Base-by-base conservation (phyloP, 2,329 filamentous ascomycete genomes). In the Byssothecium circinans region DNA sequence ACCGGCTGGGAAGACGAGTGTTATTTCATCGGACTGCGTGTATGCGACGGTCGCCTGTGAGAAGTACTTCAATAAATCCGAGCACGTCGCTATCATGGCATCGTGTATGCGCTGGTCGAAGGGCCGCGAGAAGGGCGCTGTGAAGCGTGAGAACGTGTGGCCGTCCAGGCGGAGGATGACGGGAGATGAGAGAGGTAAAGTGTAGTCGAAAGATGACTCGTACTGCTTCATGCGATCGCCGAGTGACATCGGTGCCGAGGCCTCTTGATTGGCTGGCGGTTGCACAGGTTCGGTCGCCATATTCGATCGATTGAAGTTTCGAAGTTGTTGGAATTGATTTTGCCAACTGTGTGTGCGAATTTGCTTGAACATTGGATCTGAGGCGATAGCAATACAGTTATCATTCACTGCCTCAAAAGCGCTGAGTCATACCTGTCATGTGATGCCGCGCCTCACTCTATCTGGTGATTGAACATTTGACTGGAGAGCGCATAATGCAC, bases 11-110 rank as follows among this genome's bases (percentile, higher is more conserved):
- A 67, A 68, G 11, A 67, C 52, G 1, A 68, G 49, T 1, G 65
- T 68, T 36, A 68, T 67, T 18, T 68, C 65, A 32, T 68, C 64
- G 15, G 63, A 67, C 36, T 68, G 65, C 33, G 64, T 67, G 46
- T 68, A 68, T 6, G 62, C 64, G 15, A 67, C 52, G 12, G 58
- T 67, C 2, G 63, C 65, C 18, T 52, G 47, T 0, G 57, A 49
- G 45, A 68, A 66, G 52, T 57, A 68, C 15, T 49, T 43, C 4
- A 68, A 57, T 2, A 68, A 45, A 34, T 63, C 59, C 32, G 49
- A 46, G 50, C 59, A 61, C 6, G 60, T 59, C 18, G 55, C 25
- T 27, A 58, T 48, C 63, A 67, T 67, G 17, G 65, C 63, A 40
- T 54, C 43, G 47, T 68, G 64, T 20, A 68, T 66, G 33, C 65